Evolutionary conservation across 805 yeast species (phyloP).

Genomic region (Cyberlindnera nakhonratchasimensis): DNA sequence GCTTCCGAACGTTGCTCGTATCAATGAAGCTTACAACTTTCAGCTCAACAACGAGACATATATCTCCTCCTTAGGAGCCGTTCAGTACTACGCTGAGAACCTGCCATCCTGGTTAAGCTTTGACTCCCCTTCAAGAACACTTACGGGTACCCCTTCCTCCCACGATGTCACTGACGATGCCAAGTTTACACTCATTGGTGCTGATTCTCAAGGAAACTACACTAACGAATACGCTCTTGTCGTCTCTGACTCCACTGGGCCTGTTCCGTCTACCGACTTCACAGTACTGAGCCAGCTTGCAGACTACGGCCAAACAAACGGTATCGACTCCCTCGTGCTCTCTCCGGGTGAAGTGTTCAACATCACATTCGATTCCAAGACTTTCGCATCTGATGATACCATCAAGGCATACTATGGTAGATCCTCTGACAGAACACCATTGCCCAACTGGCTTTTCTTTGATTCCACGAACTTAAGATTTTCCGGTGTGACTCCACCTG

Average conservation of each 20-base stretch:
- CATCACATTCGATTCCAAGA: constrained; percentile 56
- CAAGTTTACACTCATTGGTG: constrained; percentile 61
- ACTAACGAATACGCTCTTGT: constrained; percentile 54
- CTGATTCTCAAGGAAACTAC: constrained; percentile 54
- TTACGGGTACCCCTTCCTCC: constrained; percentile 63
- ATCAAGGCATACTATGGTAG: constrained; percentile 75
- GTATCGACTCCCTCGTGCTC: constrained; percentile 68
- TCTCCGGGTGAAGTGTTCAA: constrained; percentile 65
- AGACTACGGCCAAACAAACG: constrained; percentile 71
- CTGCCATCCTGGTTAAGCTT: constrained; percentile 81
- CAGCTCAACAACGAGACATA: constrained; percentile 71
- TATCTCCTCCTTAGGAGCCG: constrained; percentile 39
- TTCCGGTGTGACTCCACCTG: constrained; percentile 84
- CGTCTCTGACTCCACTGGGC: constrained; percentile 55
- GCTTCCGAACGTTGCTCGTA: constrained; percentile 83
- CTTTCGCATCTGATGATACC: constrained; percentile 52
- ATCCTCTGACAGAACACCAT: constrained; percentile 76
- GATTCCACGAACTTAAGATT: constrained; percentile 60
- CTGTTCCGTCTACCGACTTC: constrained; percentile 41
- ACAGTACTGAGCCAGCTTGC: constrained; percentile 52
- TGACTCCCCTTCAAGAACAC: constrained; percentile 54
- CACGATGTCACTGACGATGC: constrained; percentile 44
- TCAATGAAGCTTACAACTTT: constrained; percentile 57
- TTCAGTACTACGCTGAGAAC: constrained; percentile 52
- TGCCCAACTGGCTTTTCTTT: constrained; percentile 87